phyloP scores from a whole-genome alignment of 495 filamentous ascomycete genomes.

The Penicillium fimorum region DNA sequence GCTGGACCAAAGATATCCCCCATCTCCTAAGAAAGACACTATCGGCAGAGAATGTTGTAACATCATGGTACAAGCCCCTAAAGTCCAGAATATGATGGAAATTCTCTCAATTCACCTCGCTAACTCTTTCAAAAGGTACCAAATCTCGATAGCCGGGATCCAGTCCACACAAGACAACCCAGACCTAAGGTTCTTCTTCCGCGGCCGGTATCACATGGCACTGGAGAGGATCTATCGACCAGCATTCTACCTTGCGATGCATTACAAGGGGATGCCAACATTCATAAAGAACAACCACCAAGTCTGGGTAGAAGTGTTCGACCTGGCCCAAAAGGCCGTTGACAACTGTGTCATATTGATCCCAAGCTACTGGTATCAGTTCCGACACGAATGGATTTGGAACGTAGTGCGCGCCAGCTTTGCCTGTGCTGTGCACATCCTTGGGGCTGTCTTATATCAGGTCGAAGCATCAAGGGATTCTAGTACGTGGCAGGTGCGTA shows the following conservation, averaged over 20 bases:
- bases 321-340: constrained; percentile 21
- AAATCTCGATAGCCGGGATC: constrained; percentile 16
- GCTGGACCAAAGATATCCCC: constrained; percentile 21
- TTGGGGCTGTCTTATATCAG: constrained; percentile 20
- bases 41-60: constrained; percentile 19
- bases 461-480: constrained; percentile 6
- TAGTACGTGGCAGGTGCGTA: constrained; percentile 13
- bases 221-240: constrained; percentile 30
- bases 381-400: constrained; percentile 30
- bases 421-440: constrained; percentile 22
- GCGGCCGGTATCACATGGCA: constrained; percentile 17
- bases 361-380: constrained; percentile 26
- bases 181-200: constrained; percentile 22
- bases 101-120: not conserved
- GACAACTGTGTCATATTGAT: constrained; percentile 25
- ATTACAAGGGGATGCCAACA: constrained; percentile 20
- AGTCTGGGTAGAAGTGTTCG: constrained; percentile 16
- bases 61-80: constrained; percentile 17
- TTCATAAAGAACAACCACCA: constrained; percentile 16
- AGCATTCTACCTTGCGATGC: constrained; percentile 27
- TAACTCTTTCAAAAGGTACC: constrained; percentile 15
- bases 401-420: constrained; percentile 23
- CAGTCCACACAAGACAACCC: constrained; percentile 13
- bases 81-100: not conserved
- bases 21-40: constrained; percentile 15